Conservation (phyloP, 306 rosid species). For the Dryas octopetala region DNA sequence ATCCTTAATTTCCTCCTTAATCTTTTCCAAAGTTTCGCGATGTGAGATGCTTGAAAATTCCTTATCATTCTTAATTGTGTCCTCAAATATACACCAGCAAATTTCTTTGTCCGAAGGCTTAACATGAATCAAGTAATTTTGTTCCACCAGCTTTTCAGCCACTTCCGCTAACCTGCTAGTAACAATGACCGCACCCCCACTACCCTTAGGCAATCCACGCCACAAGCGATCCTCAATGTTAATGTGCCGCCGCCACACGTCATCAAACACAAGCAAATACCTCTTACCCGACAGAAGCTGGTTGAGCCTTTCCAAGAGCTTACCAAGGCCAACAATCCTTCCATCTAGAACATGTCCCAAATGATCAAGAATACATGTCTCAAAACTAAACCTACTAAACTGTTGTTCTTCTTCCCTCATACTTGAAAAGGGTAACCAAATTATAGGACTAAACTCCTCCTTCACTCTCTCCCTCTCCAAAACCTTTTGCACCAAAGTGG, state of each 20-base stretch:
- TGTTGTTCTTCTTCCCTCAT: background rate
- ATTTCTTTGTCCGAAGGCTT: background rate
- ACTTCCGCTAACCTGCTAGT: conserved; percentile 5
- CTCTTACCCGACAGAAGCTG: background rate
- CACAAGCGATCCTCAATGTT: background rate
- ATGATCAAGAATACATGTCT: background rate
- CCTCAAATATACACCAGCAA: background rate
- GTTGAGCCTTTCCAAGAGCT: background rate
- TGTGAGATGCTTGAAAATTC: background rate
- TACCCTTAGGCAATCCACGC: background rate
- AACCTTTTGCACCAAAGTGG: background rate
- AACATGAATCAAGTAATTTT: background rate
- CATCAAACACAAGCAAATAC: conserved; percentile 12
- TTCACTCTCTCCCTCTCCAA: background rate
- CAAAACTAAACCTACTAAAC: background rate
- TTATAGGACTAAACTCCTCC: background rate
- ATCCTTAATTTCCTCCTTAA: background rate
- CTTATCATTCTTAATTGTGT: background rate
- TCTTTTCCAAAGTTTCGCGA: background rate
- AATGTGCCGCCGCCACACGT: background rate
- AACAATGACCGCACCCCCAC: conserved; percentile 3
- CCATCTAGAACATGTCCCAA: background rate
- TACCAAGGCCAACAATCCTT: background rate
- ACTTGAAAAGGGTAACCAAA: conserved; percentile 3
- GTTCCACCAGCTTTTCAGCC: background rate